Evolutionary conservation across 1,139 yeast species (phyloP).

Genomic region (Debaryomycetaceae sp.): DNA sequence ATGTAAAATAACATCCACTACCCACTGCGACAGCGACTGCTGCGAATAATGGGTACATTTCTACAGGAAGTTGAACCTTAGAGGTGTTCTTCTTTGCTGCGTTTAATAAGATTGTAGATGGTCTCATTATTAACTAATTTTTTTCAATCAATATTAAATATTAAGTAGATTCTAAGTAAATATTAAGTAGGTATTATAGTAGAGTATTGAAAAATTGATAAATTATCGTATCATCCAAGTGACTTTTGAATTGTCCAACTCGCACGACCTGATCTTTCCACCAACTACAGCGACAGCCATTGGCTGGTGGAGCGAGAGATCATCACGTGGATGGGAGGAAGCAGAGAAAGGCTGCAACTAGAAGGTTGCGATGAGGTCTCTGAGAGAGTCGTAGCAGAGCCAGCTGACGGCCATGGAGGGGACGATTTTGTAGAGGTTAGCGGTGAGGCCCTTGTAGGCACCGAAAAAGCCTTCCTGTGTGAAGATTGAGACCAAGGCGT

Average conservation of each 20-base stretch:
- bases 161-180: not conserved
- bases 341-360: conserved; percentile 8
- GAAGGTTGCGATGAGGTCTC: conserved; percentile 38
- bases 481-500: conserved; percentile 69
- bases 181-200: not conserved
- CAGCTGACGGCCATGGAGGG: conserved; percentile 96
- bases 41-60: conserved; percentile 70
- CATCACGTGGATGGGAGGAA: conserved; percentile 5
- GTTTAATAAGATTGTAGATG: conserved; percentile 51
- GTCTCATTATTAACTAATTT: conserved; percentile 42
- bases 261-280: conserved; percentile 4
- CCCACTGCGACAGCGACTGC: conserved; percentile 60
- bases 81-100: conserved; percentile 33
- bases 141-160: not conserved
- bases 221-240: conserved; percentile 8
- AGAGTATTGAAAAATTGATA: not conserved
- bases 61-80: conserved; percentile 56
- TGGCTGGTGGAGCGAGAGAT: conserved; percentile 9
- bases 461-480: conserved; percentile 75
- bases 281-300: conserved; percentile 3
- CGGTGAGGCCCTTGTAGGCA: conserved; percentile 82
- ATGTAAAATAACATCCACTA: conserved; percentile 67
- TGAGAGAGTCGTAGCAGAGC: conserved; percentile 75
- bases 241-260: not conserved
- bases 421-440: conserved; percentile 84